Conservation (phyloP, 805 yeast species). For the Schizosaccharomyces japonicus region DNA sequence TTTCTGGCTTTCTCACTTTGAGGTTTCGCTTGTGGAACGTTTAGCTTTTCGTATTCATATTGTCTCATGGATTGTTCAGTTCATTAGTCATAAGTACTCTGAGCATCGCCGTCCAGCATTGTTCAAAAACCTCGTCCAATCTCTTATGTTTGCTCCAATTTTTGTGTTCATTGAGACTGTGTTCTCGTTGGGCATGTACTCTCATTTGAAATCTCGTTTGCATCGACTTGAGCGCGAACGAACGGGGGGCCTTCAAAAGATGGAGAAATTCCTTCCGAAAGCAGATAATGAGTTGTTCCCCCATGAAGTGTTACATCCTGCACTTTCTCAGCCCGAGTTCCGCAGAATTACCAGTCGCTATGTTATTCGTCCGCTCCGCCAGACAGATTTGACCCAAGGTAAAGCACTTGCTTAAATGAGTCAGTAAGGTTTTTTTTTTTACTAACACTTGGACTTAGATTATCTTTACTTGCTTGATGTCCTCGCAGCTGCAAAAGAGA, state of each 20-base stretch:
- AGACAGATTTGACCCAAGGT: not conserved
- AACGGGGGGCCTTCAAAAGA: too few species aligned
- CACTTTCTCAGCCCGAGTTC: too few species aligned
- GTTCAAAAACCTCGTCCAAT: conserved; percentile 58
- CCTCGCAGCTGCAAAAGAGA: not conserved
- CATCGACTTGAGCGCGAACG: too few species aligned
- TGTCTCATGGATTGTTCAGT: conserved; percentile 57
- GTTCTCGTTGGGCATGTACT: too few species aligned
- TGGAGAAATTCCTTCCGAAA: too few species aligned
- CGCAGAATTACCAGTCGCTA: too few species aligned
- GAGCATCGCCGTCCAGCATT: conserved; percentile 75
- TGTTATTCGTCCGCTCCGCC: not conserved
- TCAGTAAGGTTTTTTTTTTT: not conserved
- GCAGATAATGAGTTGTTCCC: too few species aligned
- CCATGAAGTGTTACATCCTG: too few species aligned
- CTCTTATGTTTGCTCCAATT: conserved; percentile 73
- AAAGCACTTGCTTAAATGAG: too few species aligned
- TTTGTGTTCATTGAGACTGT: conserved; percentile 50
- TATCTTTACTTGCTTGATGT: conserved; percentile 3
- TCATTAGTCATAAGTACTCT: conserved; percentile 63
- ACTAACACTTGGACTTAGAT: too few species aligned
- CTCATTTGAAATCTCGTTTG: too few species aligned
- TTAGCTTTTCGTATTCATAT: conserved; percentile 10
- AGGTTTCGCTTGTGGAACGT: not conserved
- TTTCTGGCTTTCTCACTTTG: not conserved